These are phyloP conservation scores for Rhizopus sp. DNA, from an alignment of 371 early-diverging fungal species.

Conservation along the genomic window DNA sequence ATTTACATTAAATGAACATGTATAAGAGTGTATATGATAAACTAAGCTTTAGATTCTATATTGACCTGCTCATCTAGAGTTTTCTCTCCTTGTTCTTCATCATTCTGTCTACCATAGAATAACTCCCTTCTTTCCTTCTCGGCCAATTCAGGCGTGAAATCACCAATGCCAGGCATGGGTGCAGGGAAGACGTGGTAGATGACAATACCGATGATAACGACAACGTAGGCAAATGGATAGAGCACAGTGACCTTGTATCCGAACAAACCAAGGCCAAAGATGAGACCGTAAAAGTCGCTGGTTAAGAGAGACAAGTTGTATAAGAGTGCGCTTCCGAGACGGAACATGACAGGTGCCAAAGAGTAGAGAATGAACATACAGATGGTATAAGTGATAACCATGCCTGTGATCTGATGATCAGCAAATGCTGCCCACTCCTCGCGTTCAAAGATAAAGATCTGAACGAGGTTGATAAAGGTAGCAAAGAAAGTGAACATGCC, in stretches of 20 bases:
- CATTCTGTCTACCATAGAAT: not conserved
- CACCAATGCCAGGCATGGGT: conserved; percentile 32
- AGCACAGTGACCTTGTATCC: conserved; percentile 49
- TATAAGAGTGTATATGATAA: no score
- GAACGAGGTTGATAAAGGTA: conserved; percentile 67
- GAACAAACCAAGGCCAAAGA: conserved; percentile 71
- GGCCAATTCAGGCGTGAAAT: conserved; percentile 17
- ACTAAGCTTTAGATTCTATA: not conserved
- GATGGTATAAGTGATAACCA: conserved; percentile 59
- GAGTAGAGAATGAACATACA: conserved; percentile 71
- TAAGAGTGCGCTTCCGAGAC: conserved; percentile 66
- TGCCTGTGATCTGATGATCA: conserved; percentile 33
- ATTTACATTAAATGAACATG: no score
- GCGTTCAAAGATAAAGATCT: conserved; percentile 66
- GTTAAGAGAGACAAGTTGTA: conserved; percentile 77
- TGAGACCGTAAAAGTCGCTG: conserved; percentile 71
- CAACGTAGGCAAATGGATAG: conserved; percentile 65
- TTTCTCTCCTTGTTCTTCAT: not conserved
- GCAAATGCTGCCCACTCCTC: conserved; percentile 35
- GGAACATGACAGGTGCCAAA: conserved; percentile 70
- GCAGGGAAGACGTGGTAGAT: conserved; percentile 62
- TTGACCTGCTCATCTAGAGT: not conserved
- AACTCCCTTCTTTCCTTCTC: conserved; percentile 21
- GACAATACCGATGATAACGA: conserved; percentile 60
- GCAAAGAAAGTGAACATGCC: conserved; percentile 73